Evolutionary conservation across 2,329 filamentous ascomycete species (phyloP).

Genomic region (Tympanopsis confertula): DNA sequence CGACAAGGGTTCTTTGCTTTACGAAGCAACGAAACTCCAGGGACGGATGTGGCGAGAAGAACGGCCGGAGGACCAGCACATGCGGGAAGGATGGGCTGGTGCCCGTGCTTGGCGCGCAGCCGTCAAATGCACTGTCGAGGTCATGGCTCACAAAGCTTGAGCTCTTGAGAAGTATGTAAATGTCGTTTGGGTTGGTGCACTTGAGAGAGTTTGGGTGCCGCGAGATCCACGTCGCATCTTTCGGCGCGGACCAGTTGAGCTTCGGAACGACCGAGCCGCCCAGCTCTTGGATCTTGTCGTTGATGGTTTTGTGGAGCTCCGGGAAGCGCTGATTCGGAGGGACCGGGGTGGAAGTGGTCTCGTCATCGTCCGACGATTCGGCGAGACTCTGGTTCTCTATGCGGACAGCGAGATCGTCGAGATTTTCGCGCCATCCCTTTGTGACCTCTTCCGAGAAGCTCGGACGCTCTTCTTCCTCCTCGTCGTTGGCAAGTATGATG

Average conservation of each 20-base stretch:
- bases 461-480: constrained; percentile 37
- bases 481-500: constrained; percentile 72
- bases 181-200: constrained; percentile 76
- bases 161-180: constrained; percentile 87
- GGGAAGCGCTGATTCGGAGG: constrained; percentile 48
- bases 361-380: constrained; percentile 2
- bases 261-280: constrained; percentile 84
- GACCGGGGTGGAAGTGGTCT: constrained; percentile 11
- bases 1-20: constrained; percentile 67
- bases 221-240: constrained; percentile 89
- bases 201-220: constrained; percentile 78
- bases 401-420: constrained; percentile 5
- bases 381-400: neutral
- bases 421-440: constrained; percentile 13
- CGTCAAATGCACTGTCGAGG: constrained; percentile 84
- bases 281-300: constrained; percentile 65
- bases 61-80: constrained; percentile 75
- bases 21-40: constrained; percentile 96
- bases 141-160: constrained; percentile 93
- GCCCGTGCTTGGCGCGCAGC: constrained; percentile 32
- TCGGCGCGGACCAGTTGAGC: constrained; percentile 93
- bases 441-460: constrained; percentile 19
- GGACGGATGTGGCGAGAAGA: constrained; percentile 77
- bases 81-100: constrained; percentile 48
- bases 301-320: constrained; percentile 67